phyloP scores from a whole-genome alignment of 2,329 filamentous ascomycete species.

The Phialocephala subalpina region DNA sequence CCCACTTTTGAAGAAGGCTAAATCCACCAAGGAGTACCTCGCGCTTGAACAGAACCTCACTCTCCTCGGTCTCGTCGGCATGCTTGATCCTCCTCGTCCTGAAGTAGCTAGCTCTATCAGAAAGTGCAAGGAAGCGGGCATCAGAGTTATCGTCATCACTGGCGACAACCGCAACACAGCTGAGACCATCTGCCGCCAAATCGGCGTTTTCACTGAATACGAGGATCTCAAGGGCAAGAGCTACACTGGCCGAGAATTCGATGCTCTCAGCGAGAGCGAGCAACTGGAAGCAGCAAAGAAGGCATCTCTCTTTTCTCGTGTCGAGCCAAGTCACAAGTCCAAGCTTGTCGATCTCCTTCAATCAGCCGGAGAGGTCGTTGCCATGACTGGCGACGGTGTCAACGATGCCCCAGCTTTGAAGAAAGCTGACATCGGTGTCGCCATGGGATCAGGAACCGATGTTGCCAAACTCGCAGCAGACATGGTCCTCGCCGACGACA shows the following conservation, averaged over 20 bases:
- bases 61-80: conserved; percentile 89
- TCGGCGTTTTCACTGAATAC: conserved; percentile 85
- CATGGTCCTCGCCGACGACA: conserved; percentile 98
- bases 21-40: conserved; percentile 83
- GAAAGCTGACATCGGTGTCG: conserved; percentile 98
- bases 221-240: conserved; percentile 92
- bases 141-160: conserved; percentile 96
- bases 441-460: conserved; percentile 98
- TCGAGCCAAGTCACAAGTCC: conserved; percentile 96
- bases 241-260: conserved; percentile 94
- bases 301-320: conserved; percentile 93
- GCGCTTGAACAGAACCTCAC: conserved; percentile 94
- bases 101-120: conserved; percentile 87
- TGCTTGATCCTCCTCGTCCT: conserved; percentile 94
- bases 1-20: conserved; percentile 75
- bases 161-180: conserved; percentile 98
- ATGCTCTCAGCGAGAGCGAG: conserved; percentile 79
- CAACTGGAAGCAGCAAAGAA: conserved; percentile 84
- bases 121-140: conserved; percentile 91
- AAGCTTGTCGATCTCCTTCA: conserved; percentile 96
- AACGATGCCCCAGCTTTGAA: conserved; percentile 98
- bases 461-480: conserved; percentile 96
- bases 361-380: conserved; percentile 90
- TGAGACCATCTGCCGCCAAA: conserved; percentile 96
- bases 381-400: conserved; percentile 99